Conservation (phyloP, 2,329 filamentous ascomycete genomes). For the Fonsecaea multimorphosa region DNA sequence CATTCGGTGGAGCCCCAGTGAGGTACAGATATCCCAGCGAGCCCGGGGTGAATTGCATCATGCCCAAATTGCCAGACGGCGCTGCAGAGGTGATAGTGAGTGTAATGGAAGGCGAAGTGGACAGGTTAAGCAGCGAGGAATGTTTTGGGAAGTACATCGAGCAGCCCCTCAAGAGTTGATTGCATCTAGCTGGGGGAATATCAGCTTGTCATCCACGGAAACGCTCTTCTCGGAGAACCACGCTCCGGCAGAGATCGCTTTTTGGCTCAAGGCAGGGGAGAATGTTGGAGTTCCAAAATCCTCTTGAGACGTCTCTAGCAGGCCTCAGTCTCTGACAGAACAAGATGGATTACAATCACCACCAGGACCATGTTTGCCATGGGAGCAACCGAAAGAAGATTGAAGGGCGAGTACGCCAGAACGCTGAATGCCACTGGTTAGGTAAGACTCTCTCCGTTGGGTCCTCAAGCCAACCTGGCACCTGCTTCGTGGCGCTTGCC, state of each 20-base stretch:
- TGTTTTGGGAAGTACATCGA: constrained; percentile 19
- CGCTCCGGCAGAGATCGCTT: too few species aligned
- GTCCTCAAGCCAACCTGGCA: neutral
- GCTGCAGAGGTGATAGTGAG: constrained; percentile 13
- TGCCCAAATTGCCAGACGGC: constrained; percentile 15
- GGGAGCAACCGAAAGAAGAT: neutral
- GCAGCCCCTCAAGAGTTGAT: neutral
- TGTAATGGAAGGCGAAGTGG: constrained; percentile 12
- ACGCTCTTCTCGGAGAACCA: neutral
- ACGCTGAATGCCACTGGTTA: neutral
- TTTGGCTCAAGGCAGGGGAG: too few species aligned
- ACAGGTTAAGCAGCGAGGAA: neutral
- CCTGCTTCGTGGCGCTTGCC: neutral
- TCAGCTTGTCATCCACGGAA: too few species aligned
- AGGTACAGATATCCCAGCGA: constrained; percentile 15
- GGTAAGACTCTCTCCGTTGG: neutral
- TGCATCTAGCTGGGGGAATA: neutral
- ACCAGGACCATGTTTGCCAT: neutral
- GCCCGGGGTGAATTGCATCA: constrained; percentile 9
- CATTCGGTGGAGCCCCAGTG: neutral
- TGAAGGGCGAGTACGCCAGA: neutral
- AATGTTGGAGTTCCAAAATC: too few species aligned
- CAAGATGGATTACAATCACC: neutral
- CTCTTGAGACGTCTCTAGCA: too few species aligned
- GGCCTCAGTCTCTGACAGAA: too few species aligned